A percentile compares a stretch with the other conserved stretches of the same genome.
phyloP scores from a whole-genome alignment of 805 yeast species.

The Isabelozyma gotoi region DNA sequence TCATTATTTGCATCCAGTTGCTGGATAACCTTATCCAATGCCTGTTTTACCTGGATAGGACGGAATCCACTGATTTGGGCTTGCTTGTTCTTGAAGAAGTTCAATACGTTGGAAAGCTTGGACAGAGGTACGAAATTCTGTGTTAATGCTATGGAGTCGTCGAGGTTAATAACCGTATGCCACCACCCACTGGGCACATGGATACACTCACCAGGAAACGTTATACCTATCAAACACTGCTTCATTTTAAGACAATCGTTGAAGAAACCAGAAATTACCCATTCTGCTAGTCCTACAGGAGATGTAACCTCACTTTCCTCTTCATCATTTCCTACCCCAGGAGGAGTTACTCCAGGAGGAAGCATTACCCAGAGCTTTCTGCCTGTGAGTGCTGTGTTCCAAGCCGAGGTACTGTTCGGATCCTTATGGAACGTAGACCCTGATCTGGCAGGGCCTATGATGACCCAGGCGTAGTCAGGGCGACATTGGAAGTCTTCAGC shows the following conservation, averaged over 20 bases:
- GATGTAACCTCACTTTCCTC: constrained; percentile 87
- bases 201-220: constrained; percentile 80
- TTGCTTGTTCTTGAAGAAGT: constrained; percentile 64
- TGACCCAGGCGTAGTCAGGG: constrained; percentile 93
- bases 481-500: constrained; percentile 44
- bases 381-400: constrained; percentile 81
- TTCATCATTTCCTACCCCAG: constrained; percentile 77
- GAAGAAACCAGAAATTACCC: constrained; percentile 83
- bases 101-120: constrained; percentile 58
- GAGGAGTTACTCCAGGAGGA: constrained; percentile 75
- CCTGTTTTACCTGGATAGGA: constrained; percentile 46
- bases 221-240: constrained; percentile 65
- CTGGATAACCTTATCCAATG: constrained; percentile 22
- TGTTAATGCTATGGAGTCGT: constrained; percentile 81
- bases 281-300: constrained; percentile 90
- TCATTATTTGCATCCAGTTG: constrained; percentile 4
- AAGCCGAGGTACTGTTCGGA: constrained; percentile 87
- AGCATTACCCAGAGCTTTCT: constrained; percentile 85
- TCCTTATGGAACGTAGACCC: constrained; percentile 94
- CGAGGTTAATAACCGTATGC: constrained; percentile 88
- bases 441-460: constrained; percentile 75
- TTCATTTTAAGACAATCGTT: constrained; percentile 61
- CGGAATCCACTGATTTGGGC: constrained; percentile 82
- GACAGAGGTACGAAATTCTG: constrained; percentile 81
- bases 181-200: constrained; percentile 97